phyloP scores from a whole-genome alignment of 306 rosid genomes.

The Quercus variabilis region DNA sequence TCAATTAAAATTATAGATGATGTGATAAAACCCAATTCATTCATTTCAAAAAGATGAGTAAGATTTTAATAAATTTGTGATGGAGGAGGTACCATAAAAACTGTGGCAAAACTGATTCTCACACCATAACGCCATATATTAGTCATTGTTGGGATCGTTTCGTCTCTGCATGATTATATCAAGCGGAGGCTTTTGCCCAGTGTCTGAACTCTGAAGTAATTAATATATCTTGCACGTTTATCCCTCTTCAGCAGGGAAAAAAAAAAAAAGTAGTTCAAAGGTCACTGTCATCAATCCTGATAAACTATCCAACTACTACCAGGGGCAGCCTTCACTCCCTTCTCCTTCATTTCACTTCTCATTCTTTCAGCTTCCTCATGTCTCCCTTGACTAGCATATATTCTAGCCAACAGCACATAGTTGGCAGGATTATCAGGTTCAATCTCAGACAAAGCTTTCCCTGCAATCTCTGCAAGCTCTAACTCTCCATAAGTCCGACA shows the following conservation, averaged over 20 bases:
- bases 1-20: too few relatives aligned
- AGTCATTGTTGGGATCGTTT: neutral
- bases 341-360: conserved; percentile 51
- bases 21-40: too few relatives aligned
- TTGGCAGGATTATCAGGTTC: conserved; percentile 80
- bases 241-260: neutral
- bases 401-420: conserved; percentile 58
- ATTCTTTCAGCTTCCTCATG: conserved; percentile 60
- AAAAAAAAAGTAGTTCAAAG: neutral
- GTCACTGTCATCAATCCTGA: conserved; percentile 33
- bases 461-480: conserved; percentile 68
- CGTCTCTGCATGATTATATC: neutral
- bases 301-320: conserved; percentile 78
- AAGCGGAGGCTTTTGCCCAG: neutral
- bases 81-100: too few relatives aligned
- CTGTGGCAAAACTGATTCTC: too few relatives aligned
- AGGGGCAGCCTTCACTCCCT: conserved; percentile 46
- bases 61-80: too few relatives aligned
- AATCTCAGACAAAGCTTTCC: conserved; percentile 52
- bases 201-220: neutral
- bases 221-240: neutral
- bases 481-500: conserved; percentile 64
- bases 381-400: conserved; percentile 68
- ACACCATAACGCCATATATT: too few relatives aligned
- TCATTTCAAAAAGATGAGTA: too few relatives aligned